Evolutionary conservation across 169 alveolate genomes (phyloP), one percentile per base, ranked within the genome.

Genomic region (Fabrea salina): DNA sequence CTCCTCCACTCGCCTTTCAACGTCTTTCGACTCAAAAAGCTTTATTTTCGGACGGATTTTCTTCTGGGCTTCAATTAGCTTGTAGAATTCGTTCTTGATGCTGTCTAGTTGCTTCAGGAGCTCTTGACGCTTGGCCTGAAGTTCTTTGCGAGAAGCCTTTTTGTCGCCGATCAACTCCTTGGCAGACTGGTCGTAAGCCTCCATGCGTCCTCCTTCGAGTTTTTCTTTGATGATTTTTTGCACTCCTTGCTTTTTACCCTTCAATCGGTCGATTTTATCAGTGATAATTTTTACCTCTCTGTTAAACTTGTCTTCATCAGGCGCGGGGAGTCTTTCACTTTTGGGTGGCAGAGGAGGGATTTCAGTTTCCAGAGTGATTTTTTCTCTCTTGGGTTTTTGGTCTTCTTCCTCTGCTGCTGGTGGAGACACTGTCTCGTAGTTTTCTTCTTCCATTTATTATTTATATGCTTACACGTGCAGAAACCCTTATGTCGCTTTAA

Each of bases 331-430:
- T 41, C 75, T 64, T 35, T 64, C 75, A 37, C 25, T 39, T 64
- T 64, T 64, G 16, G 49, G 25, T n/a, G 75, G 75, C 35, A 64
- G 75, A 19, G 75, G 75, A 37, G 75, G 75, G 50, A 64, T 64
- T 33, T 22, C 75, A 16, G 75, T 64, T 19, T 64, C 75, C 16
- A 40, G 4, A 32, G 75, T 64, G 54, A 64, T 64, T 64, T 41
- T 32, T 64, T 64, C 75, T 22, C 51, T 25, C 27, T 27, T 51
- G 59, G 19, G 19, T 51, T 51, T 51, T 51, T 27, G 19, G 3
- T 51, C 59, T 51, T 51, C 59, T 33, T 22, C 27, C 27, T 5
- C 59, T 51, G 27, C 19, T 22, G 27, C 19, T 51, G 59, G 27
- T 51, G 59, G n/a, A n/a, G n/a, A n/a, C n/a, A n/a, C n/a, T n/a